These are phyloP conservation scores for Metschnikowia dekortorum DNA, from an alignment of 805 yeast species.

Conservation along the genomic window DNA sequence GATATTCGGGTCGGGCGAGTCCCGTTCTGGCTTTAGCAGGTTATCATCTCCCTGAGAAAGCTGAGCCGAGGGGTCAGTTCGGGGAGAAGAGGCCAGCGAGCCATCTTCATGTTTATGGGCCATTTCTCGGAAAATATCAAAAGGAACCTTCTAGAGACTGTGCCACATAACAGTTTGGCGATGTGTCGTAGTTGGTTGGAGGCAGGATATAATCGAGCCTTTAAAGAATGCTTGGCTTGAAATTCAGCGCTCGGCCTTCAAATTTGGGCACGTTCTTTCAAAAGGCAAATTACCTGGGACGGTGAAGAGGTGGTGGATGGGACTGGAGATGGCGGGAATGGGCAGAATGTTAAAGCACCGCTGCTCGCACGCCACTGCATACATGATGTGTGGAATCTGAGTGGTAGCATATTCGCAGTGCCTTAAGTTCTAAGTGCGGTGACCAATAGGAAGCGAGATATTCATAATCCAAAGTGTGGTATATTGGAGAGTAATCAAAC, in stretches of 20 bases:
- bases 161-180: conserved; percentile 2
- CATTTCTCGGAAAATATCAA: not conserved
- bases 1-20: not conserved
- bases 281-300: not conserved
- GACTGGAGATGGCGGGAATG: not conserved
- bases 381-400: not conserved
- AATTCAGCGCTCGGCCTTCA: not conserved
- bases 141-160: not conserved
- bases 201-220: not conserved
- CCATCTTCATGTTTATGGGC: conserved; percentile 1
- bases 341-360: not conserved
- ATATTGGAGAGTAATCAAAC: not conserved
- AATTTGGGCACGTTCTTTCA: not conserved
- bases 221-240: not conserved
- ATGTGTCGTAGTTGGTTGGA: not conserved
- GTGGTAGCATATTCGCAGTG: conserved; percentile 1
- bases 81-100: not conserved
- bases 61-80: not conserved
- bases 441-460: conserved; percentile 2
- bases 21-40: not conserved
- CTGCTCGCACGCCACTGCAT: conserved; percentile 7
- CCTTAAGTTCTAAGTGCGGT: not conserved
- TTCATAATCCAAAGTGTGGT: conserved; percentile 1
- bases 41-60: not conserved
- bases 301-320: not conserved